phyloP scores from a whole-genome alignment of 2,329 filamentous ascomycete genomes.

The Madurella fahalii region DNA sequence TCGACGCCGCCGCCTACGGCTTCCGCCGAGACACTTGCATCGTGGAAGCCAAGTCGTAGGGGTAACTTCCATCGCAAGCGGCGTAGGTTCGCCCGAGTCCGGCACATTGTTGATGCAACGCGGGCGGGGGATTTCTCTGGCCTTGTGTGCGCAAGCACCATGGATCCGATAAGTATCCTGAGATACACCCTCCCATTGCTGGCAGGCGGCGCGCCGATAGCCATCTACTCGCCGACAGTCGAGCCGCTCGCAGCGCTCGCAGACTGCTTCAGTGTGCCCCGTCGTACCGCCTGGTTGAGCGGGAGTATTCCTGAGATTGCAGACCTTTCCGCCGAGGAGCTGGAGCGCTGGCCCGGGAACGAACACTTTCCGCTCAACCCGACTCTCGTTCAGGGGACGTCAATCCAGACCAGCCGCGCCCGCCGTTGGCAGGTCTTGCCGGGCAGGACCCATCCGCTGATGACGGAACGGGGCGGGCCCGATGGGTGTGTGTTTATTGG shows the following conservation, averaged over 20 bases:
- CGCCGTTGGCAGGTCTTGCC: constrained; percentile 88
- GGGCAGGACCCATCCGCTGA: constrained; percentile 85
- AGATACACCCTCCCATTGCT: constrained; percentile 74
- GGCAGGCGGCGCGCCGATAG: constrained; percentile 75
- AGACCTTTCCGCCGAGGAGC: constrained; percentile 44
- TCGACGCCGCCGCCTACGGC: constrained; percentile 57
- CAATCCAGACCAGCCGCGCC: constrained; percentile 74
- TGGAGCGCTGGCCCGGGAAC: constrained; percentile 55
- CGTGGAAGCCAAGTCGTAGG: constrained; percentile 76
- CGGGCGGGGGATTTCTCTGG: constrained; percentile 76
- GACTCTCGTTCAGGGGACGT: constrained; percentile 72
- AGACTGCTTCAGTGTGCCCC: constrained; percentile 78
- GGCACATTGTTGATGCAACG: constrained; percentile 68
- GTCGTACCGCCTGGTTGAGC: constrained; percentile 66
- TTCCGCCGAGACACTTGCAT: constrained; percentile 56
- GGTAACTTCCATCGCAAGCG: constrained; percentile 87
- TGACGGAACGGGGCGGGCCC: constrained; percentile 82
- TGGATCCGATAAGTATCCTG: constrained; percentile 76
- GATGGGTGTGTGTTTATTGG: constrained; percentile 90
- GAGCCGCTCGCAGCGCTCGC: constrained; percentile 74
- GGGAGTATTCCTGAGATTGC: constrained; percentile 40
- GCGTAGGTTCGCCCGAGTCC: constrained; percentile 71
- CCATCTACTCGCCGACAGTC: constrained; percentile 76
- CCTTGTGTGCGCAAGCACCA: constrained; percentile 73
- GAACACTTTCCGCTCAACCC: constrained; percentile 86